Evolutionary conservation across 352 stramenopile genomes (phyloP).

Genomic region (Pythium phragmiticola): DNA sequence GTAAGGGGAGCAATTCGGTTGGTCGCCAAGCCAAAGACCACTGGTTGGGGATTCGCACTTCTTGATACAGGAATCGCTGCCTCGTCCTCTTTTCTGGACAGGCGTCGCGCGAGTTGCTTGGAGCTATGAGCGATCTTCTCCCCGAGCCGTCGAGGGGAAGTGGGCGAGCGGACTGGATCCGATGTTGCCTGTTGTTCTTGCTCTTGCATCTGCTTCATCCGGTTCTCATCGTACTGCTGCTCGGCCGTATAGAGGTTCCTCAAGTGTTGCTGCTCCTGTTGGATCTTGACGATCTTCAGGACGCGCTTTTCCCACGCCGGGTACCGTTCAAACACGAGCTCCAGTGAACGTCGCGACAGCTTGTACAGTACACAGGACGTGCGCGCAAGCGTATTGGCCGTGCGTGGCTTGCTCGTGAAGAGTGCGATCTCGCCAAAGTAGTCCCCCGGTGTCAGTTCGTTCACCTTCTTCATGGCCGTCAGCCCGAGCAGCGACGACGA

Average conservation of each 20-base stretch:
- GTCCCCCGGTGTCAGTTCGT: conserved; percentile 34
- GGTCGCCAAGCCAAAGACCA: neutral
- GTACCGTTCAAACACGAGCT: conserved; percentile 48
- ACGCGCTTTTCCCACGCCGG: conserved; percentile 45
- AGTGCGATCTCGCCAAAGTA: conserved; percentile 49
- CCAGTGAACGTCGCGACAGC: conserved; percentile 41
- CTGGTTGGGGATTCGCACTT: neutral
- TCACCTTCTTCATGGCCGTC: conserved; percentile 35
- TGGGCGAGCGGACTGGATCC: neutral
- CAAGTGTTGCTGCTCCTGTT: conserved; percentile 59
- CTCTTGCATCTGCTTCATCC: conserved; percentile 13
- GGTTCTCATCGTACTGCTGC: conserved; percentile 43
- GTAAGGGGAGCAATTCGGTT: conserved; percentile 1
- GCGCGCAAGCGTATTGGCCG: conserved; percentile 35
- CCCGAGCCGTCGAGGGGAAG: conserved; percentile 5
- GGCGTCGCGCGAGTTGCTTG: conserved; percentile 2
- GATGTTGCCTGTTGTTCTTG: neutral
- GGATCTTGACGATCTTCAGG: conserved; percentile 36
- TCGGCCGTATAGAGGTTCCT: conserved; percentile 53
- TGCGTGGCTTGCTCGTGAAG: conserved; percentile 37
- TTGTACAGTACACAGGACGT: conserved; percentile 52
- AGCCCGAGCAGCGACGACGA: neutral
- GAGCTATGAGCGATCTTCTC: conserved; percentile 13
- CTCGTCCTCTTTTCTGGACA: conserved; percentile 3
- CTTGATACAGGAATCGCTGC: neutral